Conservation (phyloP, 1,284 basidiomycete species). For the Gymnopus androsaceus region DNA sequence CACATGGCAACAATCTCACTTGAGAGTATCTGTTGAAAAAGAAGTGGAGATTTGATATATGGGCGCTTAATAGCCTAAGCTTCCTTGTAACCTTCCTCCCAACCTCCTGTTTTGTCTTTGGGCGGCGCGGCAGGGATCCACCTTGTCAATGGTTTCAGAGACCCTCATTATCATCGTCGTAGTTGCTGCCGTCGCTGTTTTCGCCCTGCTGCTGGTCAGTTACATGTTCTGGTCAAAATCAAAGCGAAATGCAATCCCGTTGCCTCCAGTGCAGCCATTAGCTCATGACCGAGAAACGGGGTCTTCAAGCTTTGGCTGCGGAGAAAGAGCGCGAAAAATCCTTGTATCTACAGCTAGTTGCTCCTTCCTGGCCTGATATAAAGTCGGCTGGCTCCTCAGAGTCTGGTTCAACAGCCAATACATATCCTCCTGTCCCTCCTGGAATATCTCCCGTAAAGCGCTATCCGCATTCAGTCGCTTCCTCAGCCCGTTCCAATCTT, state of each 20-base stretch:
- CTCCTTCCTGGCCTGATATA: constrained; percentile 1
- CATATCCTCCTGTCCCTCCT: not conserved
- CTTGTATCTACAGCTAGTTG: not conserved
- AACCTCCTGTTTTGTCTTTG: not conserved
- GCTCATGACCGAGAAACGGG: constrained; percentile 53
- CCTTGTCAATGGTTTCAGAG: not conserved
- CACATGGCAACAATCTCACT: constrained; percentile 2
- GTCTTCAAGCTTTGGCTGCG: not conserved
- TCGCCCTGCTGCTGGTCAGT: constrained; percentile 5
- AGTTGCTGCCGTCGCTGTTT: not conserved
- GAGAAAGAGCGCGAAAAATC: constrained; percentile 5
- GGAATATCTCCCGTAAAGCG: not conserved
- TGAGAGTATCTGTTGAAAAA: no score
- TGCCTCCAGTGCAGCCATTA: constrained; percentile 62
- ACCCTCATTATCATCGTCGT: not conserved
- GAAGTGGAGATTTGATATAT: not conserved
- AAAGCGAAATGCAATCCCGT: constrained; percentile 33
- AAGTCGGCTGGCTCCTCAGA: not conserved
- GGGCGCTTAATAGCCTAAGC: not conserved
- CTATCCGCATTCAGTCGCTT: not conserved
- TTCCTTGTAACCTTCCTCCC: not conserved
- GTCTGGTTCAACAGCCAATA: not conserved
- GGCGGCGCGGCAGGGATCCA: no score
- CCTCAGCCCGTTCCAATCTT: not conserved
- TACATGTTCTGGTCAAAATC: not conserved